These are phyloP conservation scores for Laguncularia racemosa DNA, from an alignment of 345 rosid species.

Conservation along the genomic window DNA sequence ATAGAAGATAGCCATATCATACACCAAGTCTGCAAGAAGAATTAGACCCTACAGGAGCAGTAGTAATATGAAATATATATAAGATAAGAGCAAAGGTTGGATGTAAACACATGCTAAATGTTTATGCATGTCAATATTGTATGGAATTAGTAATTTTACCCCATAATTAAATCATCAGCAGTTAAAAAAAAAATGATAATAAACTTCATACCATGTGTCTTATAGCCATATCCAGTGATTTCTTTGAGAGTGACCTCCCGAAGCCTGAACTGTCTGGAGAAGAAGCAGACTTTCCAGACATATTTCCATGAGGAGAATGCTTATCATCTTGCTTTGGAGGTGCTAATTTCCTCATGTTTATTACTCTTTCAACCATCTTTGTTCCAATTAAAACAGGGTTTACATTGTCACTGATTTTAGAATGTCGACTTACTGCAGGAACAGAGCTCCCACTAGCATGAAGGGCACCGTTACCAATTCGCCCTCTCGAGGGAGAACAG, in stretches of 20 bases:
- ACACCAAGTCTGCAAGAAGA: background rate
- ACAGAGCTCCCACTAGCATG: conserved; percentile 84
- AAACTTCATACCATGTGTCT: conserved; percentile 81
- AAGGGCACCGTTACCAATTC: conserved; percentile 47
- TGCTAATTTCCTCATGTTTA: conserved; percentile 83
- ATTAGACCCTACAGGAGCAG: too few relatives aligned
- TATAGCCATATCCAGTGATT: conserved; percentile 96
- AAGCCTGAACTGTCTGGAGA: conserved; percentile 92
- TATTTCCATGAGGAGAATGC: conserved; percentile 66
- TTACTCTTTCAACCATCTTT: conserved; percentile 94
- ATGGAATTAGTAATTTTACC: too few relatives aligned
- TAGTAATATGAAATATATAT: too few relatives aligned
- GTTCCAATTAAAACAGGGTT: conserved; percentile 85
- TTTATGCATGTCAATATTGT: too few relatives aligned
- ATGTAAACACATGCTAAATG: too few relatives aligned
- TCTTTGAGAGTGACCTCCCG: conserved; percentile 93
- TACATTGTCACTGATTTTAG: conserved; percentile 62
- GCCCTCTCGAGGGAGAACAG: conserved; percentile 95
- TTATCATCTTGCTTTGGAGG: conserved; percentile 81
- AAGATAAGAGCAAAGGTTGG: too few relatives aligned
- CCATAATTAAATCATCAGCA: background rate
- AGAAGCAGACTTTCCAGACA: conserved; percentile 62
- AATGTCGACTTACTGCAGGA: conserved; percentile 69
- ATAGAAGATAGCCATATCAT: too few relatives aligned
- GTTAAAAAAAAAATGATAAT: background rate